Evolutionary conservation across 768 basidiomycete species (phyloP).

Genomic region (Podaxis sp.): DNA sequence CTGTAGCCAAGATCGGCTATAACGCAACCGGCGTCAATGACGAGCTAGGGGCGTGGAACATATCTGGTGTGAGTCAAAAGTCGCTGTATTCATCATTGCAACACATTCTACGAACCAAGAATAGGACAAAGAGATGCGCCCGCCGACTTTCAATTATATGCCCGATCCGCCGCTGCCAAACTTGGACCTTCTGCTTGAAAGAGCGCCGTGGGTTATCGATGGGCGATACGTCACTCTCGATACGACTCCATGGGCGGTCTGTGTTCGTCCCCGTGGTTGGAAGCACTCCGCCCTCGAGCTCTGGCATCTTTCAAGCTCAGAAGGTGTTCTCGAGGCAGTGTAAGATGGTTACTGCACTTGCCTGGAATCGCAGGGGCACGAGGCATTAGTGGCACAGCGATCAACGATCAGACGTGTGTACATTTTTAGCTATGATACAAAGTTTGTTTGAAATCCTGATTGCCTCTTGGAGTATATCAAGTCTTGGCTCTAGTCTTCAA

Average conservation of each 20-base stretch:
- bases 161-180: constrained; percentile 21
- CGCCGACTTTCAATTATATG: constrained; percentile 58
- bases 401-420: not conserved
- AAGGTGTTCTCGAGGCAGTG: not conserved
- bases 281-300: constrained; percentile 46
- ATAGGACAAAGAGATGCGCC: constrained; percentile 37
- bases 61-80: not conserved
- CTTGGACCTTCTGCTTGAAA: not conserved
- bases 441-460: not conserved
- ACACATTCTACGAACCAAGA: constrained; percentile 11
- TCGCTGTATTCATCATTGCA: not conserved
- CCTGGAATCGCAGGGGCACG: not conserved
- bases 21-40: constrained; percentile 68
- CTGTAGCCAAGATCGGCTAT: constrained; percentile 69
- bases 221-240: not conserved
- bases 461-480: not conserved
- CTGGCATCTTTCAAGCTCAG: constrained; percentile 33
- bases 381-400: not conserved
- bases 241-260: constrained; percentile 7
- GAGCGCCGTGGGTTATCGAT: constrained; percentile 23
- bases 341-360: not conserved
- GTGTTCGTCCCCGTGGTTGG: constrained; percentile 14
- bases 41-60: constrained; percentile 37
- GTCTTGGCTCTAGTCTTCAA: not conserved
- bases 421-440: not conserved